Base-by-base conservation (phyloP, 176 grass and related monocot genomes). In the Rhynchospora pubera region DNA sequence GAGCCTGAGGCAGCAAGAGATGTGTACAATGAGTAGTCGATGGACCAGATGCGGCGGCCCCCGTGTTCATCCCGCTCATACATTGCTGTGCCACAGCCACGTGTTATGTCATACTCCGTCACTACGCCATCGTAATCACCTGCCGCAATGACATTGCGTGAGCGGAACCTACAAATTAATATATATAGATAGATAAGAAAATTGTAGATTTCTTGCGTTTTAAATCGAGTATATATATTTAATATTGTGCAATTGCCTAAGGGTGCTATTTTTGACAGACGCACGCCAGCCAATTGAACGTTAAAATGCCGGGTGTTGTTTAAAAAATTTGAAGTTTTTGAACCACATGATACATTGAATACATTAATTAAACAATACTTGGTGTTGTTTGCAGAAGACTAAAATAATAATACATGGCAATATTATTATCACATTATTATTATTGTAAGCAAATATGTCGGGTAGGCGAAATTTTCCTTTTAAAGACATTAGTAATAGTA, bases 61-160 rank as follows among this genome's bases (percentile, higher is more conserved):
- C 77, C 79, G 69, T 98, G 95, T 85, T 98, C 96, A 79, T 98
- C 96, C 55, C 96, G 92, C 86, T 98, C 96, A 65, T 82, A 88
- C 63, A 83, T 4, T 61, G 89, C 43, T 6, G 43, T 65, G 52
- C 92, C 66, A 9, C 16, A 62, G 21, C 75, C 87, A 77, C 87
- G 76, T 84, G 92, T 89, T 74, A 85, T 87, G 76, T 94, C 91
- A 84, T 98, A 98, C 85, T 98, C 96, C 44, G 90, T 91, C 21
- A 98, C 96, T 7, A 98, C 96, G 12, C 96, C 96, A 83, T 98
- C 96, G 79, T 98, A 98, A 86, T 98, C 96, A 21, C 90, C 96
- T 34, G 89, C 89, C 0, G 87, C 92, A n/a, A 98, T 89, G 71
- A 70, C 18, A 51, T 69, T 0, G 10, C 65, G 21, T 4, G 28